Evolutionary conservation across 176 grass and related monocot genomes (phyloP).

Genomic region (Bonia amplexicaulis): DNA sequence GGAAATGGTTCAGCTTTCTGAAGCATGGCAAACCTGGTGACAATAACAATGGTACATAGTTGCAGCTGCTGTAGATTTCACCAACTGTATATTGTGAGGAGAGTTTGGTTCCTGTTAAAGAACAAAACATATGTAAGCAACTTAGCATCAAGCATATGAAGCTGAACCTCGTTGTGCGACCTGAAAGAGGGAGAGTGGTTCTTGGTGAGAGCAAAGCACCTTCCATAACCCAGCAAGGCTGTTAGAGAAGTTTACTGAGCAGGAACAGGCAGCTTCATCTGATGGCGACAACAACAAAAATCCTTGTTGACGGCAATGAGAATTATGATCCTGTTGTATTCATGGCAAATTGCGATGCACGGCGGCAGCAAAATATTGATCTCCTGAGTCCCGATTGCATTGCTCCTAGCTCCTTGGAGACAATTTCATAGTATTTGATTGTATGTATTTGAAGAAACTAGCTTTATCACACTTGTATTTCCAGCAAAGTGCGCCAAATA

Average conservation of each 20-base stretch:
- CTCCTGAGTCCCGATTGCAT: neutral
- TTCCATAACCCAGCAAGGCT: neutral
- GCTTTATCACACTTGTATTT: neutral
- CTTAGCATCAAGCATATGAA: neutral
- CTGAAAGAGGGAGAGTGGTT: neutral
- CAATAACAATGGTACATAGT: slow-evolving; percentile 2
- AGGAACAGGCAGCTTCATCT: neutral
- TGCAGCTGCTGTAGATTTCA: neutral
- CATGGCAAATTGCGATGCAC: neutral
- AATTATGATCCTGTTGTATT: neutral
- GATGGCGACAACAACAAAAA: neutral
- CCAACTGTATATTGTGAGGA: neutral
- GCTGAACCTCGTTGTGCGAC: neutral
- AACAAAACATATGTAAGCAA: neutral
- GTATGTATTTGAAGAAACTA: neutral
- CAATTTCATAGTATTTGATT: neutral
- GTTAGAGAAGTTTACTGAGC: neutral
- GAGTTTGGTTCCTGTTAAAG: neutral
- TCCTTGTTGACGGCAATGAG: neutral
- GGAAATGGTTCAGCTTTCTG: slow-evolving; percentile 90
- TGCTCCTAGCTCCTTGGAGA: neutral
- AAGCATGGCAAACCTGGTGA: slow-evolving; percentile 30
- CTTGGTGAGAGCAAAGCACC: neutral
- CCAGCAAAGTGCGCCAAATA: neutral
- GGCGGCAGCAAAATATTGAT: neutral